Conservation (phyloP, 257 asterid genomes). For the Apocynum venetum region DNA sequence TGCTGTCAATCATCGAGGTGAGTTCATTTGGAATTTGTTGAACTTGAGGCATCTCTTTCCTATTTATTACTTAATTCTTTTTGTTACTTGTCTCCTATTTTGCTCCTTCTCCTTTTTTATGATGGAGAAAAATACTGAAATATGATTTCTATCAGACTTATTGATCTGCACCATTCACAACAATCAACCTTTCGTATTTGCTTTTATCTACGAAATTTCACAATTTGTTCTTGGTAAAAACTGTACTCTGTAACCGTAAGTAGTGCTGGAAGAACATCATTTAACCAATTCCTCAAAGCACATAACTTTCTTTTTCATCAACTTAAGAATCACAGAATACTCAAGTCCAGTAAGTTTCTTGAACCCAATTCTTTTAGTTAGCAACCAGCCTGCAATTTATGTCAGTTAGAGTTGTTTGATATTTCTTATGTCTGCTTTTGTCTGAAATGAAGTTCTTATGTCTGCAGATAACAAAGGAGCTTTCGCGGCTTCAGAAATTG, state of each 20-base stretch:
- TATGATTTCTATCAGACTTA: not conserved
- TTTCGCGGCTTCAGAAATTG: slow-evolving; percentile 54
- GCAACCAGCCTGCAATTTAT: not conserved
- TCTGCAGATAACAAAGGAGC: slow-evolving; percentile 70
- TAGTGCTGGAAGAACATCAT: not conserved
- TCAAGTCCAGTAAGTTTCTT: not conserved
- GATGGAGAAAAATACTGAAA: not conserved
- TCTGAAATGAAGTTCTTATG: not conserved
- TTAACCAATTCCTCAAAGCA: not conserved
- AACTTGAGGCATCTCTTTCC: not conserved
- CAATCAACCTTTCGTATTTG: not conserved
- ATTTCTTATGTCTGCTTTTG: not conserved
- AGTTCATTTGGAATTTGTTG: slow-evolving; percentile 13
- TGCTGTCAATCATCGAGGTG: slow-evolving; percentile 84
- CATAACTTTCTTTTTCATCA: not conserved
- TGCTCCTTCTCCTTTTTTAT: not conserved
- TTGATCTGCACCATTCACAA: not conserved
- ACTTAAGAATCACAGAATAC: not conserved
- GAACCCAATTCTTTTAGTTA: not conserved
- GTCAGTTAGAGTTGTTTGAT: not conserved
- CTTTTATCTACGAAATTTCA: not conserved
- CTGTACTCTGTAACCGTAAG: not conserved
- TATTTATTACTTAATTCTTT: not conserved
- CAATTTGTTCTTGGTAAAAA: not conserved
- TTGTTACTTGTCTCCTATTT: not conserved